These are phyloP conservation scores for Phytopythium litorale DNA, from an alignment of 352 stramenopile genomes.

Conservation along the genomic window DNA sequence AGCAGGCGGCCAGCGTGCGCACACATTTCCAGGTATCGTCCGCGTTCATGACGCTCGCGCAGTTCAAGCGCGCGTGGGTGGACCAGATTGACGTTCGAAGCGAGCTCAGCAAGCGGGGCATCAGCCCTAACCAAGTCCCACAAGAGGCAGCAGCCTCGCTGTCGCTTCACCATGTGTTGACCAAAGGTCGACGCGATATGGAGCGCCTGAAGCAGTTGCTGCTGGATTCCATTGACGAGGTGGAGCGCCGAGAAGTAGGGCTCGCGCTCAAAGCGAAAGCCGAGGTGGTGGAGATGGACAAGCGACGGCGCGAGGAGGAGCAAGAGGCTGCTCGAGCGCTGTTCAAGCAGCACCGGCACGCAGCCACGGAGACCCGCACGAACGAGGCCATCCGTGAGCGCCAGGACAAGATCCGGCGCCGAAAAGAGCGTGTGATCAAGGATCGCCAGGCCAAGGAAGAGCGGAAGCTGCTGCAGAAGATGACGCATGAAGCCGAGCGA, in stretches of 20 bases:
- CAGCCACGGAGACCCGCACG: constrained; percentile 46
- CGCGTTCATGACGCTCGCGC: constrained; percentile 31
- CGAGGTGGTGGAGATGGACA: constrained; percentile 47
- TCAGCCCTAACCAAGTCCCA: constrained; percentile 1
- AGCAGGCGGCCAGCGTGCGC: constrained; percentile 14
- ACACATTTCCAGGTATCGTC: constrained; percentile 31
- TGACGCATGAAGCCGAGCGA: constrained; percentile 35
- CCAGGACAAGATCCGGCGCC: constrained; percentile 55
- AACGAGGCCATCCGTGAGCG: constrained; percentile 58
- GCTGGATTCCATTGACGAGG: constrained; percentile 29
- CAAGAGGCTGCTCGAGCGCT: constrained; percentile 41
- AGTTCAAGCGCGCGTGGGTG: constrained; percentile 59
- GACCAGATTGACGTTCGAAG: constrained; percentile 38
- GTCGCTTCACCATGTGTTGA: not conserved
- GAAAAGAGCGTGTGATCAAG: constrained; percentile 56
- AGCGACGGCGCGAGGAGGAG: constrained; percentile 30
- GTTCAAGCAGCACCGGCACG: constrained; percentile 46
- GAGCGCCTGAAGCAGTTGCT: constrained; percentile 27
- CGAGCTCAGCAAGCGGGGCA: constrained; percentile 40
- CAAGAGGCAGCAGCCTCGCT: not conserved
- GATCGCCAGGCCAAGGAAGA: constrained; percentile 60
- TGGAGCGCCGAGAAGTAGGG: constrained; percentile 47
- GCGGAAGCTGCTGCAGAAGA: constrained; percentile 31
- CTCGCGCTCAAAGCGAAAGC: constrained; percentile 48
- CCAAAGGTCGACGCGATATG: constrained; percentile 17